These are phyloP conservation scores for Phyllosticta capitalensis DNA, from an alignment of 2,329 filamentous ascomycete genomes.

Conservation along the genomic window DNA sequence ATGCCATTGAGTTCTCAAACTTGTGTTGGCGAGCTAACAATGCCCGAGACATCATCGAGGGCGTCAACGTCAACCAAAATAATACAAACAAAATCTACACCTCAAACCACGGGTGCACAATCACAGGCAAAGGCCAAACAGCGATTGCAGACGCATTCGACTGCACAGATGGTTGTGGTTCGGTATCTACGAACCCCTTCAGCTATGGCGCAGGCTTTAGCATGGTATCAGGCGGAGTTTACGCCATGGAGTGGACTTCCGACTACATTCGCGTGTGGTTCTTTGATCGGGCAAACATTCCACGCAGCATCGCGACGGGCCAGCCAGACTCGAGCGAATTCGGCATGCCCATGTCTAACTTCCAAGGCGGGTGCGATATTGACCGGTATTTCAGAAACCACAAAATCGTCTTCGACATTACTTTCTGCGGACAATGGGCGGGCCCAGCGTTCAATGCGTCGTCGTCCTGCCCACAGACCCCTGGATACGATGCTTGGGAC, in stretches of 20 bases:
- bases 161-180: slow-evolving; percentile 17
- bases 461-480: slow-evolving; percentile 38
- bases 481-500: slow-evolving; percentile 14
- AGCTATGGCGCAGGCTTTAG: slow-evolving; percentile 16
- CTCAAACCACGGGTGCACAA: slow-evolving; percentile 13
- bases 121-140: slow-evolving; percentile 12
- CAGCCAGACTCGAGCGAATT: slow-evolving; percentile 52
- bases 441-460: slow-evolving; percentile 53
- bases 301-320: slow-evolving; percentile 34
- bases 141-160: slow-evolving; percentile 15
- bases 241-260: slow-evolving; percentile 20
- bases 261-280: slow-evolving; percentile 18
- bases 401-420: slow-evolving; percentile 31
- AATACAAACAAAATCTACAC: slow-evolving; percentile 13
- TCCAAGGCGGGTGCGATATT: slow-evolving; percentile 37
- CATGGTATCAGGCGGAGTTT: slow-evolving; percentile 24
- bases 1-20: background rate
- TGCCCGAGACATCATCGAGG: slow-evolving; percentile 14
- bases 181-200: slow-evolving; percentile 1
- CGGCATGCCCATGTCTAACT: slow-evolving; percentile 55
- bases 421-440: slow-evolving; percentile 52
- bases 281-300: slow-evolving; percentile 19
- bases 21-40: background rate
- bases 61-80: slow-evolving; percentile 16
- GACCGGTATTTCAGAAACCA: slow-evolving; percentile 28